Evolutionary conservation across 306 rosid genomes (phyloP), one percentile per base, ranked within the genome.

Genomic region (Dryas octopetala): DNA sequence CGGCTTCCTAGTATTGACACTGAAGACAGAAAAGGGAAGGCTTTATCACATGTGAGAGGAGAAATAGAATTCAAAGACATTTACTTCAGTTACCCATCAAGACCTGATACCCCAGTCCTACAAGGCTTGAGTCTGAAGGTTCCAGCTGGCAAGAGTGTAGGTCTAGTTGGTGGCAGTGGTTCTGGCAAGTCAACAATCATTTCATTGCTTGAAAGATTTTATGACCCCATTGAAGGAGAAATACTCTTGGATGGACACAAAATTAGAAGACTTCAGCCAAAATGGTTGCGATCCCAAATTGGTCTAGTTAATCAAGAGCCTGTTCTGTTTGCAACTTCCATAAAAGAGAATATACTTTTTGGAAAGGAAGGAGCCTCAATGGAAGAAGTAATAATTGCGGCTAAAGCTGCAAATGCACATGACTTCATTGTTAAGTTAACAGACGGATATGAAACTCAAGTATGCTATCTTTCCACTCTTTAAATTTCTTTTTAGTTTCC

Each of bases 221-320:
- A 94, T 85, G 96, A 94, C 59, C 97, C 97, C 46, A 28, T 66
- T 71, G 93, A 88, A 41, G 97, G 98, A 81, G 90, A 88, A 68
- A 84, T 91, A 81, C 78, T 84, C 64, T 83, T 94, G 88, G 98
- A 91, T 76, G 96, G 89, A 73, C 88, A 87, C 83, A 87, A 86
- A 78, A 91, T 81, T 76, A 83, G 76, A 48, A 89, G 83, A 66
- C 88, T 94, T 79, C 91, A 89, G 61, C 78, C 89, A 70, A 91
- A 94, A 86, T 94, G 98, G 98, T 50, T 87, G 84, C 86, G 98
- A 83, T 94, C 97, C 72, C 91, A 94, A 57, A 62, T 94, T 50
- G 97, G 97, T 45, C 71, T 91, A 17, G 98, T 94, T 58, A 91
- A 89, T 76, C 97, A 94, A 79, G 98, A 94, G 71, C 96, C 97